These are phyloP conservation scores for Cercospora sojina DNA, from an alignment of 2,329 filamentous ascomycete genomes.

Conservation along the genomic window DNA sequence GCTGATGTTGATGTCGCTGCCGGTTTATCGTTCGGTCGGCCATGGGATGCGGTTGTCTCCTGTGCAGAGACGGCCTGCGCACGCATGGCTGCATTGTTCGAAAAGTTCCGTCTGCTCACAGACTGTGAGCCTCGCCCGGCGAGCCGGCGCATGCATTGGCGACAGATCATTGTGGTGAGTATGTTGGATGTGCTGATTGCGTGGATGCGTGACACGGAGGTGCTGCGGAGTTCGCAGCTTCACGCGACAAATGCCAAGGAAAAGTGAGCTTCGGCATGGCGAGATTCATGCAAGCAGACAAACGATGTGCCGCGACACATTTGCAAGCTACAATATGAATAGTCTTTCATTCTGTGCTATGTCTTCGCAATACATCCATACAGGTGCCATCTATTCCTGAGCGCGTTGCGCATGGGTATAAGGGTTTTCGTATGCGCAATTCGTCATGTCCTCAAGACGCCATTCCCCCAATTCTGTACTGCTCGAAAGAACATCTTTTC, in stretches of 20 bases:
- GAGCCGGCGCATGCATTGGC: conserved; percentile 32
- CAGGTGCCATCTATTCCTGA: conserved; percentile 5
- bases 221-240: neutral
- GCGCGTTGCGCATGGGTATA: conserved; percentile 4
- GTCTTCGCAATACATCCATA: conserved; percentile 5
- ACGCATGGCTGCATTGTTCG: conserved; percentile 15
- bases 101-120: conserved; percentile 18
- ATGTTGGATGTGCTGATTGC: neutral
- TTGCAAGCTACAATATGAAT: neutral
- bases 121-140: conserved; percentile 19
- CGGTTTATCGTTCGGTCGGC: conserved; percentile 38
- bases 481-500: neutral
- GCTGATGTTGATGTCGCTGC: conserved; percentile 47
- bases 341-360: conserved; percentile 11
- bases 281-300: neutral
- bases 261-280: neutral
- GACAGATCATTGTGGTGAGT: conserved; percentile 35
- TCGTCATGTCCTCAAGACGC: conserved; percentile 1
- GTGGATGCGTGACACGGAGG: neutral
- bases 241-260: neutral
- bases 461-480: neutral
- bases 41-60: conserved; percentile 33
- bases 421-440: conserved; percentile 2
- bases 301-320: neutral
- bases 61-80: conserved; percentile 33